Conservation (phyloP, 2,329 filamentous ascomycete genomes). For the Hymenoscyphus fraxineus region DNA sequence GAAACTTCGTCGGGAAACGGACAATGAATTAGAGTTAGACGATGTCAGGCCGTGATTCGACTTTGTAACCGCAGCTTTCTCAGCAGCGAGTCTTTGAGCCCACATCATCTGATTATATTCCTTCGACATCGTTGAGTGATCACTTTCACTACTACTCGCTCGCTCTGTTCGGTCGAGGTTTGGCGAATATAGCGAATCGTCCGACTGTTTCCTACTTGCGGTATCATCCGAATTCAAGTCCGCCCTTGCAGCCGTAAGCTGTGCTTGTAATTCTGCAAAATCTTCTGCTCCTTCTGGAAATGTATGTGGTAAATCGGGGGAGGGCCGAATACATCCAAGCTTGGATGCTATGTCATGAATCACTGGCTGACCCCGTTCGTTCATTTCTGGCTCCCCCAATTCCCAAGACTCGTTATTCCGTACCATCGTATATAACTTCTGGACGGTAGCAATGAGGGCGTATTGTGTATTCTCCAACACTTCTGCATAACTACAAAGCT, state of each 20-base stretch:
- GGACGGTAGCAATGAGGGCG: slow-evolving; percentile 59
- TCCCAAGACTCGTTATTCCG: slow-evolving; percentile 56
- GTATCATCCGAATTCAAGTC: slow-evolving; percentile 24
- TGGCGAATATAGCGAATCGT: slow-evolving; percentile 25
- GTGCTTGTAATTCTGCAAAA: slow-evolving; percentile 52
- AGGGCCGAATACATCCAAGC: slow-evolving; percentile 60
- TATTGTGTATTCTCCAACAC: slow-evolving; percentile 64
- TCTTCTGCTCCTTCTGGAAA: slow-evolving; percentile 61
- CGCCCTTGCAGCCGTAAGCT: slow-evolving; percentile 41
- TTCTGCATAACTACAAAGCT: slow-evolving; percentile 52
- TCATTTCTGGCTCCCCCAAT: slow-evolving; percentile 59
- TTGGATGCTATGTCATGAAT: slow-evolving; percentile 63
- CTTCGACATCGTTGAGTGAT: slow-evolving; percentile 27
- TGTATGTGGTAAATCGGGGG: slow-evolving; percentile 54
- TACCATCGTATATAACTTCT: slow-evolving; percentile 64
- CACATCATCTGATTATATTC: slow-evolving; percentile 27
- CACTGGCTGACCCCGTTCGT: slow-evolving; percentile 59
- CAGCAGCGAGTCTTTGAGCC: slow-evolving; percentile 20
- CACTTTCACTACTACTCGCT: slow-evolving; percentile 30
- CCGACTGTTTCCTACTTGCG: slow-evolving; percentile 20
- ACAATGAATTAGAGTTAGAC: slow-evolving; percentile 15
- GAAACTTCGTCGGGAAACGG: slow-evolving; percentile 11
- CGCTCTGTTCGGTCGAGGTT: slow-evolving; percentile 23
- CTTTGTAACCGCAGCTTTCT: slow-evolving; percentile 2
- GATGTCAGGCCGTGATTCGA: not conserved